A percentile compares a stretch with the other conserved stretches of the same genome.
phyloP scores from a whole-genome alignment of 2,329 filamentous ascomycete species.

The Scytalidium sp. region DNA sequence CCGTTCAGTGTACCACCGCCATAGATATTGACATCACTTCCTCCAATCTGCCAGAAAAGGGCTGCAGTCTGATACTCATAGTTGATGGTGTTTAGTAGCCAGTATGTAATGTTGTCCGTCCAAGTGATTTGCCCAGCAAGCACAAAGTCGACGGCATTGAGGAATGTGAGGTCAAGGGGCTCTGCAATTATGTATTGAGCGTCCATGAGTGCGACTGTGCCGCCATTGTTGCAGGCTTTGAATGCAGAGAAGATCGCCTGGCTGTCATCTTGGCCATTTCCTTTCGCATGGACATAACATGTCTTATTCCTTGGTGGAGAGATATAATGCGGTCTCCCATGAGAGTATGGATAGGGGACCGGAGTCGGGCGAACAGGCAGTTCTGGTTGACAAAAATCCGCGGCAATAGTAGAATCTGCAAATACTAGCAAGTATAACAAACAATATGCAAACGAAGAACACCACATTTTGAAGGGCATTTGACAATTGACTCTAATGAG shows the following conservation, averaged over 20 bases:
- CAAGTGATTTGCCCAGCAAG: conserved; percentile 33
- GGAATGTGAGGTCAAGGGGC: conserved; percentile 53
- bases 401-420: too few relatives aligned
- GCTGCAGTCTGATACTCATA: conserved; percentile 55
- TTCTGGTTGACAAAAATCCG: neutral
- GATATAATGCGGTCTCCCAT: conserved; percentile 3
- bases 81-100: conserved; percentile 52
- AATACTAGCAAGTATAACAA: too few relatives aligned
- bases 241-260: conserved; percentile 48
- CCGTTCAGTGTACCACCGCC: conserved; percentile 55
- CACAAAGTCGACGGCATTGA: conserved; percentile 54
- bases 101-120: conserved; percentile 55
- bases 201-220: conserved; percentile 50
- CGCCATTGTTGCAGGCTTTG: conserved; percentile 54
- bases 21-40: conserved; percentile 56
- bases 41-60: conserved; percentile 57
- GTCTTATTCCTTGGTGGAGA: conserved; percentile 2
- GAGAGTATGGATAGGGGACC: neutral
- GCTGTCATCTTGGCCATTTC: too few relatives aligned
- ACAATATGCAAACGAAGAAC: too few relatives aligned
- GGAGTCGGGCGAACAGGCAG: conserved; percentile 1
- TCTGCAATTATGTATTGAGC: conserved; percentile 52
- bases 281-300: conserved; percentile 3
- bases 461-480: too few relatives aligned
- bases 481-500: too few relatives aligned